phyloP scores from a whole-genome alignment of 352 stramenopile species.

The Elongisporangium anandrum region DNA sequence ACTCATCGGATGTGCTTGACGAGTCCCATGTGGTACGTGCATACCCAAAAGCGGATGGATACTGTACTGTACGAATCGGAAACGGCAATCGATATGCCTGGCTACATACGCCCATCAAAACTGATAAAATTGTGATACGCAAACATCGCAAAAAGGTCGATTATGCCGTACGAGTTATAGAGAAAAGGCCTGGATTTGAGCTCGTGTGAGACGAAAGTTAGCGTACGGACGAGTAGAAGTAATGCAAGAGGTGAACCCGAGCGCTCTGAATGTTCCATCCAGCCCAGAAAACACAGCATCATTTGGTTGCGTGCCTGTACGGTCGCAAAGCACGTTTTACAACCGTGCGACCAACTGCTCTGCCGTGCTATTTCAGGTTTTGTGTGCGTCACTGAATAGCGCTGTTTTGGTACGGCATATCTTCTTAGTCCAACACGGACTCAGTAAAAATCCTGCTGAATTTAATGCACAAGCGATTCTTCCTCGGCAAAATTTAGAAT shows the following conservation, averaged over 20 bases:
- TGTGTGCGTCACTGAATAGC: background rate
- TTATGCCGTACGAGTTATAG: background rate
- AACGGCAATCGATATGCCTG: background rate
- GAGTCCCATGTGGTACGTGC: background rate
- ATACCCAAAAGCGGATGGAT: background rate
- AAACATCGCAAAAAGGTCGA: background rate
- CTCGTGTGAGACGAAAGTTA: background rate
- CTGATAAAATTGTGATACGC: background rate
- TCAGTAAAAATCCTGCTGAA: background rate
- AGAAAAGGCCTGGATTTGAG: background rate
- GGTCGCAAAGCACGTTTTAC: background rate
- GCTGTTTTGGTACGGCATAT: background rate
- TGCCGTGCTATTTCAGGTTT: background rate
- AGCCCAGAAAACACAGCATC: background rate
- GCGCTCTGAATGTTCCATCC: background rate
- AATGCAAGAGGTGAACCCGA: background rate
- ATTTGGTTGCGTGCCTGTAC: background rate
- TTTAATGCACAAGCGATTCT: too few species aligned
- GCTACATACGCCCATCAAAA: background rate
- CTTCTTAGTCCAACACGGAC: background rate
- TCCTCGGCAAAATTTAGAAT: background rate
- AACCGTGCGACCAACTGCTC: background rate
- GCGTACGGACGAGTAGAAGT: background rate
- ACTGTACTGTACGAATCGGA: background rate
- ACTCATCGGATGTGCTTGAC: background rate